Conservation (phyloP, 306 rosid species). For the Sesbania bispinosa region DNA sequence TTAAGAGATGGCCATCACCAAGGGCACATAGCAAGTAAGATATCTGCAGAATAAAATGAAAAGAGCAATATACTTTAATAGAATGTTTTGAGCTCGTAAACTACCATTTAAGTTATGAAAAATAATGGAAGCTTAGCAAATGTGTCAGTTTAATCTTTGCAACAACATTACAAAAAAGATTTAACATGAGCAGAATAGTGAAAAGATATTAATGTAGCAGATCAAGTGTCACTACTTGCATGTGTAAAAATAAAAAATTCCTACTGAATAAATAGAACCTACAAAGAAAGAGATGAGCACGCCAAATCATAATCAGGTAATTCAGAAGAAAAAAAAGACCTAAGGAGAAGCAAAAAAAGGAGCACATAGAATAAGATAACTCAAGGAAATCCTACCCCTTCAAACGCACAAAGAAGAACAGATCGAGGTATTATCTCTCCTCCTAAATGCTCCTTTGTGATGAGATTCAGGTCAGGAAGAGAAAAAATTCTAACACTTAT, state of each 20-base stretch:
- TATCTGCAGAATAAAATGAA: slow-evolving; percentile 53
- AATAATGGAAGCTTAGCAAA: not conserved
- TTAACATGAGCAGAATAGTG: slow-evolving; percentile 1
- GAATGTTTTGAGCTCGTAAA: not conserved
- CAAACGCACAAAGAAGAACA: slow-evolving; percentile 96
- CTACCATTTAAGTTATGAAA: not conserved
- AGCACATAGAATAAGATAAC: not conserved
- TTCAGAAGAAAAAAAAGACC: slow-evolving; percentile 2
- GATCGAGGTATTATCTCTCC: slow-evolving; percentile 99
- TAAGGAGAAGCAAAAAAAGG: not conserved
- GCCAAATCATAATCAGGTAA: not conserved
- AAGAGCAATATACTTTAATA: not conserved
- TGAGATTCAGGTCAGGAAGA: slow-evolving; percentile 83
- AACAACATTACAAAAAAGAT: not conserved
- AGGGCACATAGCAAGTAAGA: slow-evolving; percentile 92
- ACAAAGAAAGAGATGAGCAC: not conserved
- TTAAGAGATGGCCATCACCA: slow-evolving; percentile 95
- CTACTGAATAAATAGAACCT: not conserved
- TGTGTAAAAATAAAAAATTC: not conserved
- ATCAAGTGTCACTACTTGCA: not conserved
- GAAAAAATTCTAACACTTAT: slow-evolving; percentile 84
- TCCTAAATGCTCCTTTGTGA: slow-evolving; percentile 87
- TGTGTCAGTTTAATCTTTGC: not conserved
- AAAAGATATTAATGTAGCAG: slow-evolving; percentile 1
- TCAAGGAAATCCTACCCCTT: slow-evolving; percentile 72